phyloP scores from a whole-genome alignment of 768 basidiomycete species.

The Boletus reticulatus region DNA sequence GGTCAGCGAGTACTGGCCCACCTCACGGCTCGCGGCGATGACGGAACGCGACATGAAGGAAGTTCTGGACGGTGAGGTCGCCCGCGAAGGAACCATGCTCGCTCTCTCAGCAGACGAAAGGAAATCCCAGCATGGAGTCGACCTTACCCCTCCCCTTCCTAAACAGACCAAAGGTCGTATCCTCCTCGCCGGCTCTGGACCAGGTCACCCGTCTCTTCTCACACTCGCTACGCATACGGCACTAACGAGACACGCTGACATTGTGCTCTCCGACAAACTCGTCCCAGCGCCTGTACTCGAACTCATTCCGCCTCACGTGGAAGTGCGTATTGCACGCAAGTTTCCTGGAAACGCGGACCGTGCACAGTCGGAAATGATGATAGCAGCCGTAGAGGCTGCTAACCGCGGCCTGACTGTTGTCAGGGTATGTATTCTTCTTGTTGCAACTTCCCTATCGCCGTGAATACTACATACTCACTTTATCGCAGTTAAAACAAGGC shows the following conservation, averaged over 20 bases:
- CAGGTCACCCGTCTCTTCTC: conserved; percentile 90
- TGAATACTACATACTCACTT: background rate
- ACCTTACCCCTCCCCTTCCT: conserved; percentile 13
- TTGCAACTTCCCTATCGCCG: background rate
- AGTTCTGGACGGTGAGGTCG: conserved; percentile 46
- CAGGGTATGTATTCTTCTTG: conserved; percentile 50
- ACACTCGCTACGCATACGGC: conserved; percentile 83
- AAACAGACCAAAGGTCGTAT: conserved; percentile 58
- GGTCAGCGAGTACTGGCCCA: conserved; percentile 94
- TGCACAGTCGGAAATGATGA: conserved; percentile 94
- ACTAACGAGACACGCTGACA: conserved; percentile 75
- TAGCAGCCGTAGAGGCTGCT: conserved; percentile 83
- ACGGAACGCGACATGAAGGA: conserved; percentile 62
- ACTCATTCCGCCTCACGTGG: conserved; percentile 69
- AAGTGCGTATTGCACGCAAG: conserved; percentile 90
- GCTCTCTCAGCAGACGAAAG: conserved; percentile 32
- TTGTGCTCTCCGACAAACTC: conserved; percentile 95
- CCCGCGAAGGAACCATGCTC: conserved; percentile 6
- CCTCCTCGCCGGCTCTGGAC: conserved; percentile 89
- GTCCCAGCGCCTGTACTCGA: conserved; percentile 87
- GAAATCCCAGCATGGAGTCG: conserved; percentile 32
- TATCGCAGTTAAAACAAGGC: conserved; percentile 84
- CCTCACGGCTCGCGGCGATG: conserved; percentile 71
- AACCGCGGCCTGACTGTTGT: conserved; percentile 80
- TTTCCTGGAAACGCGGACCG: conserved; percentile 97